Evolutionary conservation across 2,329 filamentous ascomycete genomes (phyloP).

Genomic region (Ophiocordyceps robertsii): DNA sequence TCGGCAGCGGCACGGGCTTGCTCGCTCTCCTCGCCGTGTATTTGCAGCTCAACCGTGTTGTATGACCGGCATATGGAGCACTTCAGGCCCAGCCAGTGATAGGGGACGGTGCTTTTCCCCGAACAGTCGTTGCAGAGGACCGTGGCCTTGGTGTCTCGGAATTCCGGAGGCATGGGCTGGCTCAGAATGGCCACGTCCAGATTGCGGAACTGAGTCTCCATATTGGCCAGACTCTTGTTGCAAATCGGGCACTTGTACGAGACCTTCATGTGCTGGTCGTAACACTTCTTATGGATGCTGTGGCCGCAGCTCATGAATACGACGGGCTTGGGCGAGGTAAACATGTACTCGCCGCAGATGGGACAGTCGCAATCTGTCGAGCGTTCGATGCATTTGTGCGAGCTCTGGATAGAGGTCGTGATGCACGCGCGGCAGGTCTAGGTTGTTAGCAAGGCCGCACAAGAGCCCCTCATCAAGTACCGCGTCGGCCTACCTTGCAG

Average conservation of each 20-base stretch:
- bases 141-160: conserved; percentile 64
- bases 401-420: conserved; percentile 69
- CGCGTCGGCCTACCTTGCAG: conserved; percentile 59
- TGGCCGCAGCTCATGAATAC: conserved; percentile 95
- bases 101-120: conserved; percentile 71
- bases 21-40: conserved; percentile 31
- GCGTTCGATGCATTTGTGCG: conserved; percentile 87
- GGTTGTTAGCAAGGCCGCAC: not conserved
- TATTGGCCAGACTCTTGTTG: conserved; percentile 92
- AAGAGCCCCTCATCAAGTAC: no score
- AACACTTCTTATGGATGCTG: conserved; percentile 85
- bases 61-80: conserved; percentile 63
- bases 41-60: conserved; percentile 53
- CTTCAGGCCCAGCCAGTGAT: conserved; percentile 91
- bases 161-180: conserved; percentile 87
- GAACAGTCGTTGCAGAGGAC: conserved; percentile 93
- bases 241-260: conserved; percentile 97
- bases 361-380: conserved; percentile 94
- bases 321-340: conserved; percentile 76
- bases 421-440: conserved; percentile 90
- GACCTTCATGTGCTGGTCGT: conserved; percentile 72
- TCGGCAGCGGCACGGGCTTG: conserved; percentile 14
- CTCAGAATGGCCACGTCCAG: conserved; percentile 74
- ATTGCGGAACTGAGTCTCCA: conserved; percentile 90
- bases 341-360: conserved; percentile 94